phyloP scores from a whole-genome alignment of 78 protist species.

The Speleostelium caveatum region DNA sequence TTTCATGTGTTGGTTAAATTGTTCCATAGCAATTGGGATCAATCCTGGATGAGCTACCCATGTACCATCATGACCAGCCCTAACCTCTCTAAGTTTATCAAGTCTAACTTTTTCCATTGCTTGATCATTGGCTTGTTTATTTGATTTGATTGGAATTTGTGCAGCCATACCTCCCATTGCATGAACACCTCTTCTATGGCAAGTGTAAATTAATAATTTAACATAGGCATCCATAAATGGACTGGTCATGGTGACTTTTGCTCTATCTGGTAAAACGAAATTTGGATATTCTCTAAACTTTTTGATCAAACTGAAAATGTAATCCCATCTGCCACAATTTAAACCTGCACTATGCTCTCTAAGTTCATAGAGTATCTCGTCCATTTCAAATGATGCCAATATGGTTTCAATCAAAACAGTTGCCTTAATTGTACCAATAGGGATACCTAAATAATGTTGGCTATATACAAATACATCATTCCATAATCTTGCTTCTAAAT shows the following conservation, averaged over 20 bases:
- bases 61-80: slow-evolving; percentile 88
- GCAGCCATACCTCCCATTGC: slow-evolving; percentile 93
- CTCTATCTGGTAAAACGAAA: slow-evolving; percentile 81
- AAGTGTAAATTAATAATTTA: slow-evolving; percentile 79
- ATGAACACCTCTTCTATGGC: slow-evolving; percentile 88
- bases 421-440: slow-evolving; percentile 85
- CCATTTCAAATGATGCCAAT: slow-evolving; percentile 90
- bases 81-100: slow-evolving; percentile 86
- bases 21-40: slow-evolving; percentile 83
- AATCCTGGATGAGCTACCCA: slow-evolving; percentile 89
- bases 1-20: slow-evolving; percentile 82
- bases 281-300: slow-evolving; percentile 82
- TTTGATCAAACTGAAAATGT: slow-evolving; percentile 81
- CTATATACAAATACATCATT: slow-evolving; percentile 74
- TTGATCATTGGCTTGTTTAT: slow-evolving; percentile 76
- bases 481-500: slow-evolving; percentile 88
- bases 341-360: slow-evolving; percentile 86
- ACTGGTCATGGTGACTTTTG: slow-evolving; percentile 76
- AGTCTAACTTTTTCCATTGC: slow-evolving; percentile 84
- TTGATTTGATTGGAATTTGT: slow-evolving; percentile 84
- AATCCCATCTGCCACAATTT: slow-evolving; percentile 92
- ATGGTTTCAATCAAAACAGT: slow-evolving; percentile 89
- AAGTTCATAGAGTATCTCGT: slow-evolving; percentile 87
- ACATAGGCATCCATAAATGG: slow-evolving; percentile 88
- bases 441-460: slow-evolving; percentile 46